Conservation (phyloP, 2,329 filamentous ascomycete species). For the Aureobasidium subglaciale region DNA sequence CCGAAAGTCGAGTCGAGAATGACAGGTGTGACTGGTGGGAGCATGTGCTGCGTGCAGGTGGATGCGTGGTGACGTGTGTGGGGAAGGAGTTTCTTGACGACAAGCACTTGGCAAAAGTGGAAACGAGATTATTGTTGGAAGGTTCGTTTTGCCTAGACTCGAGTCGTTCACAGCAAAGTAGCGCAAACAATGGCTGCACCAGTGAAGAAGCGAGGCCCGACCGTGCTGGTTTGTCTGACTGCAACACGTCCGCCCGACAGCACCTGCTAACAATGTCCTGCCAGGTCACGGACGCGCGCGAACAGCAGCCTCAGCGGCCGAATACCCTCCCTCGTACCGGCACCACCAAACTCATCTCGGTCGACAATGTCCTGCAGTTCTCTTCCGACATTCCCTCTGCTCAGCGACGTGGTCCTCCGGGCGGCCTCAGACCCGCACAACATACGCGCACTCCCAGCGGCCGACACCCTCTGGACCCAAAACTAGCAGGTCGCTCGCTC, state of each 20-base stretch:
- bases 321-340: slow-evolving; percentile 31
- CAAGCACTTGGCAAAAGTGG: slow-evolving; percentile 9
- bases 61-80: slow-evolving; percentile 5
- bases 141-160: background rate
- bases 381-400: slow-evolving; percentile 92
- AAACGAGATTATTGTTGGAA: slow-evolving; percentile 2
- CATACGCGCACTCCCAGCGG: slow-evolving; percentile 43
- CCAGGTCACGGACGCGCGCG: slow-evolving; percentile 53
- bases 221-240: slow-evolving; percentile 32
- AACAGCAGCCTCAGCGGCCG: slow-evolving; percentile 34
- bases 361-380: slow-evolving; percentile 92
- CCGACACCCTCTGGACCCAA: slow-evolving; percentile 47
- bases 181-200: slow-evolving; percentile 17
- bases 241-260: no score
- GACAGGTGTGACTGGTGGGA: background rate
- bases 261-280: slow-evolving; percentile 2
- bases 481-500: slow-evolving; percentile 48
- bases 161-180: background rate
- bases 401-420: slow-evolving; percentile 68
- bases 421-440: slow-evolving; percentile 41
- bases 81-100: background rate
- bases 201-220: slow-evolving; percentile 31
- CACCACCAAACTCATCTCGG: slow-evolving; percentile 65
- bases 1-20: background rate
- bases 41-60: background rate